Evolutionary conservation across 2,329 filamentous ascomycete genomes (phyloP).

Genomic region (Penicillium sp.): DNA sequence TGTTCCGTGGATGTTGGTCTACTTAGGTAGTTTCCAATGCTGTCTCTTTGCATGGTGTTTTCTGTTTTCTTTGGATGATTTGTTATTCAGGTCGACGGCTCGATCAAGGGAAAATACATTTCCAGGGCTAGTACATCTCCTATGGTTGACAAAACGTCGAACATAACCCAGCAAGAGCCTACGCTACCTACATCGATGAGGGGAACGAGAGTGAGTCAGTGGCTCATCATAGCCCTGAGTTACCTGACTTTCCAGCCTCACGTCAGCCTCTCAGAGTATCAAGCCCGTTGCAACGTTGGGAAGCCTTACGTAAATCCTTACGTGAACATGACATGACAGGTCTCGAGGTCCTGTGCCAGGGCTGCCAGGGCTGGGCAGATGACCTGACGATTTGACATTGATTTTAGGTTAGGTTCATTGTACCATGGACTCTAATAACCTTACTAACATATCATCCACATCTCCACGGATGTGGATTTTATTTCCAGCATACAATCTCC

Average conservation of each 20-base stretch:
- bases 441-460: background rate
- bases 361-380: background rate
- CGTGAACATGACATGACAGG: background rate
- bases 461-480: too few relatives aligned
- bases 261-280: background rate
- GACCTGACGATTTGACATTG: background rate
- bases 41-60: too few relatives aligned
- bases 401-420: background rate
- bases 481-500: too few relatives aligned
- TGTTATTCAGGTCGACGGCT: background rate
- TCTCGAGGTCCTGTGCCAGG: too few relatives aligned
- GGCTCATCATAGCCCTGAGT: background rate
- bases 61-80: background rate
- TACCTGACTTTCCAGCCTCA: too few relatives aligned
- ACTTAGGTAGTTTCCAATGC: too few relatives aligned
- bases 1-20: background rate
- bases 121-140: background rate
- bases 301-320: background rate
- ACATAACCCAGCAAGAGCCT: too few relatives aligned
- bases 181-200: background rate
- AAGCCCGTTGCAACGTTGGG: background rate
- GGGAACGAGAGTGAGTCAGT: background rate
- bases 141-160: background rate
- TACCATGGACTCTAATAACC: background rate
- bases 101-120: background rate